Base-by-base conservation (phyloP, 345 rosid species). In the Corymbia maculata region DNA sequence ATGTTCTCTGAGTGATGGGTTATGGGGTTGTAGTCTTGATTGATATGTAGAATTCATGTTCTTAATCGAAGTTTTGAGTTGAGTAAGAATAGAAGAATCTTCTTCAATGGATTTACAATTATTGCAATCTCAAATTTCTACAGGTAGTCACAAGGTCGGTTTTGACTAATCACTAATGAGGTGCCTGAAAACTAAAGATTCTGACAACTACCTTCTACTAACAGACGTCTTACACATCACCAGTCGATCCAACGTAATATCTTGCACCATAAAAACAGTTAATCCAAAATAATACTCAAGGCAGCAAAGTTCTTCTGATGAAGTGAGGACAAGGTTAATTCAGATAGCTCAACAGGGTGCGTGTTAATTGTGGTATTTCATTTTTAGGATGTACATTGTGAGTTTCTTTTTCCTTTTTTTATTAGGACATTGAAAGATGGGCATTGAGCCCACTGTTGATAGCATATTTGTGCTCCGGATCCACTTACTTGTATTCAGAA, bases 131-230 rank as follows among this genome's bases (percentile, higher is more conserved):
- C 1, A 36, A 36, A 68, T 22, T 68, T 32, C 12, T 68, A 8
- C 45, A 32, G 32, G 45, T 0, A 2, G 24, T 68, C 16, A 66
- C 75, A 2, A 5, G 75, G 75, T 4, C 14, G 42, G 16, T 66
- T 66, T n/a, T 9, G 32, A n/a, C 19, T 66, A 36, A 66, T 66
- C 79, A 68, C 45, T 68, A 2, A 66, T n/a, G 0, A 66, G 79
- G 79, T 68, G 12, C 47, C 80, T 19, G 80, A 70, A 32, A 70
- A 17, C 5, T 36, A 4, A 24, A 9, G 36, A 70, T 70, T 36
- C 80, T 0, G 0, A 36, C 2, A 7, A 70, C 1, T 36, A 2
- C 36, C 80, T 70, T 17, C 0, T 47, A 0, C 80, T 64, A 44
- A 7, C 0, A 17, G 15, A 66, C 8, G 45, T 21, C 4, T 24